Evolutionary conservation across 345 rosid species (phyloP), one percentile per base, ranked within the genome.

Genomic region (Sonneratia caseolaris): DNA sequence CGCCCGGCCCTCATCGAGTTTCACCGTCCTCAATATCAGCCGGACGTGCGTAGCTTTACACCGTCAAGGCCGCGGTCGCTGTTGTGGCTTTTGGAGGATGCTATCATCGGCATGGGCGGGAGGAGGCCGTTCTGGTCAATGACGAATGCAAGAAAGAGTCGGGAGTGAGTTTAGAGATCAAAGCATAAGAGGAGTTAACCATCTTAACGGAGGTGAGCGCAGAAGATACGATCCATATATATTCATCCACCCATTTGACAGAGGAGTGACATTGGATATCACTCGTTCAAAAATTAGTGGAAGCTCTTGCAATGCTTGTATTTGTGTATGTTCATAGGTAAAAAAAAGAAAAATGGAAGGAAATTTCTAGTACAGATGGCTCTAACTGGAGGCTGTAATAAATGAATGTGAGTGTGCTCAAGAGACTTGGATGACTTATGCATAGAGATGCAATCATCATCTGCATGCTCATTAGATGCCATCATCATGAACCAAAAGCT

Each of bases 401-500:
- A 62, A 62, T 62, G 38, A 62, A 62, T 27, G 32, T 27, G 32
- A 27, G 27, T 24, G 66, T 27, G 38, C 16, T 27, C 37, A 62
- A 62, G 66, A 62, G 66, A 62, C 14, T 24, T 27, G 66, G 38
- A 62, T 62, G 66, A 35, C 38, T 27, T 7, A 21, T 59, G 27
- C 27, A 4, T 19, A 62, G 66, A 62, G 27, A 62, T 35, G 32
- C 38, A 62, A 68, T 68, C 70, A 68, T 68, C 70, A 68, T 45
- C 49, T 43, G 43, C 70, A 68, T 68, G 70, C 70, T 68, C 22
- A 43, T 68, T 68, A 43, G 70, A 68, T 68, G 56, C 70, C 70
- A 68, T 68, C 70, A 68, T 68, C 70, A 68, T 68, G 56, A 42
- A n/a, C 12, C 37, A 62, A 62, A 62, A 62, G 38, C 37, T 13